These are phyloP conservation scores for Penicillium sp. DNA, from an alignment of 2,329 filamentous ascomycete genomes.

Conservation along the genomic window DNA sequence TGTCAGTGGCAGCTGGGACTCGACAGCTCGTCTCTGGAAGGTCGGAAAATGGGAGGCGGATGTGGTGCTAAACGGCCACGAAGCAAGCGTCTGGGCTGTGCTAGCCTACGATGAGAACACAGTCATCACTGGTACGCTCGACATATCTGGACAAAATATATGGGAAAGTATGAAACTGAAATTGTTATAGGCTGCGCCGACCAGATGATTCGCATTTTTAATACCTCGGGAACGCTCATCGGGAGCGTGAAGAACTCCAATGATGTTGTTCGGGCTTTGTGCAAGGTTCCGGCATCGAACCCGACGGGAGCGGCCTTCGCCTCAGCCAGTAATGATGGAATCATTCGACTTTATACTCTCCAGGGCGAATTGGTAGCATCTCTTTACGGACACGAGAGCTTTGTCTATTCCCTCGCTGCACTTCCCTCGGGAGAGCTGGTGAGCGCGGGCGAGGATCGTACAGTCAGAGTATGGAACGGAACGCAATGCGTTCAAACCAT, in stretches of 20 bases:
- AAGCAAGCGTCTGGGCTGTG: slow-evolving; percentile 86
- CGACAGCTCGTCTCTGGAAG: slow-evolving; percentile 79
- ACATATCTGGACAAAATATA: background rate
- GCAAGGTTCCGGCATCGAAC: slow-evolving; percentile 71
- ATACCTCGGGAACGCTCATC: slow-evolving; percentile 61
- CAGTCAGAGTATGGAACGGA: slow-evolving; percentile 82
- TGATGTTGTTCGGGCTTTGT: slow-evolving; percentile 85
- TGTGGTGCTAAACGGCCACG: slow-evolving; percentile 69
- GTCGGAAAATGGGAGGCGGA: slow-evolving; percentile 81
- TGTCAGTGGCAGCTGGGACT: slow-evolving; percentile 93
- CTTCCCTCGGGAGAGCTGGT: slow-evolving; percentile 83
- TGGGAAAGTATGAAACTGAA: slow-evolving; percentile 16
- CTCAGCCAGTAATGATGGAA: slow-evolving; percentile 87
- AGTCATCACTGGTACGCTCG: slow-evolving; percentile 67
- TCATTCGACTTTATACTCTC: slow-evolving; percentile 82
- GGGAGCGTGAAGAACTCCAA: slow-evolving; percentile 66
- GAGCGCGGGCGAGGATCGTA: slow-evolving; percentile 92
- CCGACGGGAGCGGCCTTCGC: slow-evolving; percentile 86
- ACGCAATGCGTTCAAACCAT: slow-evolving; percentile 88
- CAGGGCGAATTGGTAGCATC: slow-evolving; percentile 72
- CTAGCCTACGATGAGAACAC: slow-evolving; percentile 75
- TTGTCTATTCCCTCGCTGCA: slow-evolving; percentile 80
- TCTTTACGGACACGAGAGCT: slow-evolving; percentile 85
- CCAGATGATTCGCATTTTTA: slow-evolving; percentile 80
- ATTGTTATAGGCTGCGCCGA: slow-evolving; percentile 70